A percentile compares a stretch with the other conserved stretches of the same genome.
These are phyloP conservation scores for Letharia columbiana DNA, from an alignment of 495 filamentous ascomycete genomes.

Conservation along the genomic window DNA sequence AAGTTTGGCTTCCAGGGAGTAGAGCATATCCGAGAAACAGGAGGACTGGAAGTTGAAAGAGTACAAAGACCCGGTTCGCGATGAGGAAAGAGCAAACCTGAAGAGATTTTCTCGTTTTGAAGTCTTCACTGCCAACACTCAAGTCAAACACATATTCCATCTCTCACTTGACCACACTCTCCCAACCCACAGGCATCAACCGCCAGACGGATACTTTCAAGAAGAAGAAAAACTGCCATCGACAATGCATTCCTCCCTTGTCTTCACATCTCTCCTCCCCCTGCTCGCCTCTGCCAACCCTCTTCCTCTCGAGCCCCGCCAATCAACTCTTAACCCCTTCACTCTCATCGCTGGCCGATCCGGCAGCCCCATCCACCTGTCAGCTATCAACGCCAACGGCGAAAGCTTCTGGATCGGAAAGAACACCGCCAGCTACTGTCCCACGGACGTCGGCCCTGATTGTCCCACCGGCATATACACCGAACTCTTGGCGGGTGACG, in stretches of 20 bases:
- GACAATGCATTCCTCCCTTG: constrained; percentile 3
- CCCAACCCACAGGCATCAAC: neutral
- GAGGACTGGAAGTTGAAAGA: neutral
- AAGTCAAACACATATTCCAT: neutral
- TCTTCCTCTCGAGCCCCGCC: neutral
- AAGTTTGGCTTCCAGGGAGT: neutral
- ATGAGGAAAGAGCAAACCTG: neutral
- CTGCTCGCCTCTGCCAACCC: constrained; percentile 1
- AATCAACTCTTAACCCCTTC: constrained; percentile 2
- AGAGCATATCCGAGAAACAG: neutral
- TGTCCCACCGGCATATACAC: constrained; percentile 3
- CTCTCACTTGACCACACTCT: neutral
- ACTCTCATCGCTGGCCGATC: constrained; percentile 12
- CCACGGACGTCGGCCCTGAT: neutral
- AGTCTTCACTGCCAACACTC: neutral
- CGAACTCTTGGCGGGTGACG: neutral
- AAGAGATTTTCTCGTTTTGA: neutral
- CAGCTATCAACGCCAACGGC: constrained; percentile 10
- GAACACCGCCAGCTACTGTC: constrained; percentile 2
- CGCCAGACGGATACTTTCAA: neutral
- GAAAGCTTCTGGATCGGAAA: constrained; percentile 15
- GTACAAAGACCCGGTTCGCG: neutral
- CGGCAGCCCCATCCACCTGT: constrained; percentile 11
- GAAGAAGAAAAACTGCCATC: neutral
- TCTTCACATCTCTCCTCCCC: constrained; percentile 4